phyloP scores from a whole-genome alignment of 495 filamentous ascomycete species.

The Astrothelium macrocarpum region DNA sequence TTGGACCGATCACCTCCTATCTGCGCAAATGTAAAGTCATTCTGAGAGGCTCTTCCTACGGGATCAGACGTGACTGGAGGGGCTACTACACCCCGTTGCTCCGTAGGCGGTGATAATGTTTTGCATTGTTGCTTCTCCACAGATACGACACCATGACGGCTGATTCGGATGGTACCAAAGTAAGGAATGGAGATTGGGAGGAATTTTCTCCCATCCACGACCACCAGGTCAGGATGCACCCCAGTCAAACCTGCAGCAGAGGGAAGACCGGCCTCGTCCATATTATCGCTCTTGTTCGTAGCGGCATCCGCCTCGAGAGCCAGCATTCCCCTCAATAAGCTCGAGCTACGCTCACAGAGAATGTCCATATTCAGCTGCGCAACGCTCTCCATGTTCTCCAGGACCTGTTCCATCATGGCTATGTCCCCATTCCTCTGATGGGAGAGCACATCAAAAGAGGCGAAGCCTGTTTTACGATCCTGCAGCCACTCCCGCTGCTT shows the following conservation, averaged over 20 bases:
- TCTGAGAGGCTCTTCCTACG: not conserved
- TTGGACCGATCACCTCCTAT: not conserved
- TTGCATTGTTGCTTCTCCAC: not conserved
- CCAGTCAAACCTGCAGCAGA: not conserved
- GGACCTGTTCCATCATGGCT: conserved; percentile 36
- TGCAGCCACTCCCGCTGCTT: conserved; percentile 7
- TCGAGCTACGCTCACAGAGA: conserved; percentile 15
- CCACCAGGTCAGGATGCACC: no score
- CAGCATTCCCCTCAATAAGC: not conserved
- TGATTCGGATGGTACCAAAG: not conserved
- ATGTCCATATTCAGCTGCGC: conserved; percentile 3
- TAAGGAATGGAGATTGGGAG: not conserved
- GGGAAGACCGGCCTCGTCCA: not conserved
- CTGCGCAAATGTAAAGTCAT: not conserved
- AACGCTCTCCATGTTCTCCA: conserved; percentile 30
- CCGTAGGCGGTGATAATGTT: not conserved
- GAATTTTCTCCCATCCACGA: not conserved
- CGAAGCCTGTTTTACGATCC: conserved; percentile 6
- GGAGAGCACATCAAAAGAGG: conserved; percentile 25
- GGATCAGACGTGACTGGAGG: not conserved
- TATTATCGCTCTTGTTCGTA: not conserved
- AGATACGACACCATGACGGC: not conserved
- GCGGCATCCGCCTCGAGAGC: conserved; percentile 13
- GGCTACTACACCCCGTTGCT: not conserved
- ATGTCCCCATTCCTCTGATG: conserved; percentile 38